Conservation (phyloP, 2,329 filamentous ascomycete species). For the Xylaria hypoxylon region DNA sequence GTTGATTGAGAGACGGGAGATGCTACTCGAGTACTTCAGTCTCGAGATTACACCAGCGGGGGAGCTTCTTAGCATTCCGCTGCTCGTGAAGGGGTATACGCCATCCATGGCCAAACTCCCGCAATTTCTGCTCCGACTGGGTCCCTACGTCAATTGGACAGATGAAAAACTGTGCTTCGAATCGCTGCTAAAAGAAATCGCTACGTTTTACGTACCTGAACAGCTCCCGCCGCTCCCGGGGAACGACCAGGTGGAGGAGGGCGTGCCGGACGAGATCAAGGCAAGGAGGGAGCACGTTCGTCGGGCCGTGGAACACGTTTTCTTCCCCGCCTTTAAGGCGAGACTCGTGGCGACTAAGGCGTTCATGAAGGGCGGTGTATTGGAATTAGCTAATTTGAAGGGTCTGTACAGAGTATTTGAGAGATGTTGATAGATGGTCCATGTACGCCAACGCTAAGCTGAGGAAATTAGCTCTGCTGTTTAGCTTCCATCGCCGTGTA, state of each 20-base stretch:
- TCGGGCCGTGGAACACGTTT: constrained; percentile 81
- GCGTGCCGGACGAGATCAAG: constrained; percentile 62
- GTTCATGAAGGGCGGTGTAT: constrained; percentile 77
- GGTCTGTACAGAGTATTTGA: constrained; percentile 96
- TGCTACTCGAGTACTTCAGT: constrained; percentile 94
- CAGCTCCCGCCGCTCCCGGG: constrained; percentile 68
- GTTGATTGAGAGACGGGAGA: constrained; percentile 80
- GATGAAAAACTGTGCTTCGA: constrained; percentile 88
- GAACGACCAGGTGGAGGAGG: constrained; percentile 53
- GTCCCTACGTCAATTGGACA: constrained; percentile 88
- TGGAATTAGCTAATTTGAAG: constrained; percentile 92
- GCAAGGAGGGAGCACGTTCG: constrained; percentile 76
- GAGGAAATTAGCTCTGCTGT: neutral
- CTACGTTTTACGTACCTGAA: constrained; percentile 91
- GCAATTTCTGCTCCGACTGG: constrained; percentile 85
- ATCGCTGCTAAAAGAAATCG: constrained; percentile 85
- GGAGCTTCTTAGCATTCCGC: constrained; percentile 80
- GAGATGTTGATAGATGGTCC: constrained; percentile 71
- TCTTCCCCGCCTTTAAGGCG: constrained; percentile 90
- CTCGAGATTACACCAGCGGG: constrained; percentile 83
- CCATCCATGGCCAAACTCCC: constrained; percentile 89
- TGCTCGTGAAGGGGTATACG: constrained; percentile 89
- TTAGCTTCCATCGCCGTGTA: neutral
- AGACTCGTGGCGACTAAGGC: constrained; percentile 83
- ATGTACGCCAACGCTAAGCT: neutral